A percentile compares a stretch with the other conserved stretches of the same genome.
phyloP scores from a whole-genome alignment of 1,284 basidiomycete genomes.

The Ceratobasidium papillatum region DNA sequence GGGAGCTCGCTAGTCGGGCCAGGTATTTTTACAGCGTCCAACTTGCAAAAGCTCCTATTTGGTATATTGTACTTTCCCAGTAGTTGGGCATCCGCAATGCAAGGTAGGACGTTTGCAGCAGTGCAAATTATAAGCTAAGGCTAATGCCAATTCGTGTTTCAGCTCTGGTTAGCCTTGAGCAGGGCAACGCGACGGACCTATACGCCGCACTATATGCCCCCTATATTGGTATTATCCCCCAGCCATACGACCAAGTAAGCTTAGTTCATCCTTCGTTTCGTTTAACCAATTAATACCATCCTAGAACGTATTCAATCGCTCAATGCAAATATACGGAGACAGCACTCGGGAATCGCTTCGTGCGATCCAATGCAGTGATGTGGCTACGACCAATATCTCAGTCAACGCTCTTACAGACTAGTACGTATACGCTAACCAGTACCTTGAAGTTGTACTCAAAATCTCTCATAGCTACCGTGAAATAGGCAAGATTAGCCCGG shows the following conservation, averaged over 20 bases:
- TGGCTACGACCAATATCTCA: conserved; percentile 6
- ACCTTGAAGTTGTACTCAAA: too few relatives aligned
- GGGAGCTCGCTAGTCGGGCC: conserved; percentile 9
- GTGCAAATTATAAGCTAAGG: too few relatives aligned
- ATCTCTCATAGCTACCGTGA: not conserved
- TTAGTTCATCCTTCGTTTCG: too few relatives aligned
- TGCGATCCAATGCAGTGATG: conserved; percentile 22
- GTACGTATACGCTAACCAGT: not conserved
- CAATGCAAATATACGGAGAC: conserved; percentile 27
- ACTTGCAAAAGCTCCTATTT: not conserved
- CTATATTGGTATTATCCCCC: not conserved
- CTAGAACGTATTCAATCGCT: conserved; percentile 37
- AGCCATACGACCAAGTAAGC: conserved; percentile 3
- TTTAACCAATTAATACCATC: not conserved
- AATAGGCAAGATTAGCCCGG: conserved; percentile 14
- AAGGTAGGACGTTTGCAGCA: too few relatives aligned
- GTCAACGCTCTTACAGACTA: conserved; percentile 13
- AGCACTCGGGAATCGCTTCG: conserved; percentile 5
- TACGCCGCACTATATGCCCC: not conserved
- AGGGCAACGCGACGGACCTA: not conserved
- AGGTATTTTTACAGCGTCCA: conserved; percentile 15
- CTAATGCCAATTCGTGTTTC: too few relatives aligned
- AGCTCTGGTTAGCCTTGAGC: conserved; percentile 3
- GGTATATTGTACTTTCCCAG: not conserved
- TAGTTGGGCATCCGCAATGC: not conserved